phyloP scores from a whole-genome alignment of 1,139 yeast species.

The Eremothecium coryli region DNA sequence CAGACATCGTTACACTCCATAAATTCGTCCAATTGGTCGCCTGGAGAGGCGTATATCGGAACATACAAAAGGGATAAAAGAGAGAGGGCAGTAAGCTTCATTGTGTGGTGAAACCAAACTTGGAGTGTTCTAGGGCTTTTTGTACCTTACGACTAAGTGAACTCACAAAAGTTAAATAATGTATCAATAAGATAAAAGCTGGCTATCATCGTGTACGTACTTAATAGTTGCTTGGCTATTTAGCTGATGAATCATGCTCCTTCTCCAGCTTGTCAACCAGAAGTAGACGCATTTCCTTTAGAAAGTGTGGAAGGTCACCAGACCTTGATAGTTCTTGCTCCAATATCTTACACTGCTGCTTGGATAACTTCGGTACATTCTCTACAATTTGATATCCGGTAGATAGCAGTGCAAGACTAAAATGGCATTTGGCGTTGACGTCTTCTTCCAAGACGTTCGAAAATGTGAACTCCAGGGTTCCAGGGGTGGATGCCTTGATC shows the following conservation, averaged over 20 bases:
- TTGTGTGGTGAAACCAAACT: too few species aligned
- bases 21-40: slow-evolving; percentile 69
- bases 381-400: slow-evolving; percentile 14
- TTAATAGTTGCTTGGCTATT: too few species aligned
- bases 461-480: slow-evolving; percentile 20
- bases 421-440: slow-evolving; percentile 9
- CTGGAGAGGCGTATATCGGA: slow-evolving; percentile 50
- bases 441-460: slow-evolving; percentile 15
- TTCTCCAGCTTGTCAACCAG: too few species aligned
- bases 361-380: slow-evolving; percentile 15
- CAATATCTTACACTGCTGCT: slow-evolving; percentile 7
- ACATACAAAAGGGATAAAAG: too few species aligned
- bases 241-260: too few species aligned
- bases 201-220: background rate
- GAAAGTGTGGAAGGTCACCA: slow-evolving; percentile 15
- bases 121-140: too few species aligned
- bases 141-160: too few species aligned
- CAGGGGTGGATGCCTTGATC: slow-evolving; percentile 19
- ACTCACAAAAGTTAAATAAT: too few species aligned
- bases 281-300: slow-evolving; percentile 11
- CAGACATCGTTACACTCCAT: slow-evolving; percentile 59
- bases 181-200: too few species aligned
- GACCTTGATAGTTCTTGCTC: slow-evolving; percentile 10
- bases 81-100: too few species aligned
- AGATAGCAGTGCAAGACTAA: slow-evolving; percentile 19